These are phyloP conservation scores for Protomyces arabidopsidicola DNA, from an alignment of 1,139 yeast species.

Conservation along the genomic window DNA sequence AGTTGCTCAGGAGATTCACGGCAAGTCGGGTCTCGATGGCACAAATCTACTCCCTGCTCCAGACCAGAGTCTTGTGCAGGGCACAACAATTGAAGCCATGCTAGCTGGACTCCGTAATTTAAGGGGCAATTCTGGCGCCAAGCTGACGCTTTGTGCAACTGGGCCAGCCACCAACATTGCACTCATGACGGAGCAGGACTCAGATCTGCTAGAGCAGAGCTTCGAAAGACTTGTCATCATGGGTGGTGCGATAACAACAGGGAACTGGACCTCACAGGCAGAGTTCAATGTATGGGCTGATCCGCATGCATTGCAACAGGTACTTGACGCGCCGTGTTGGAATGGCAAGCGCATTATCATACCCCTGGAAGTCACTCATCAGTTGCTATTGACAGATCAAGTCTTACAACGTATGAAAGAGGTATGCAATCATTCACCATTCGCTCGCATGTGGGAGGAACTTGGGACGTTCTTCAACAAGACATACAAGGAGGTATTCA, in stretches of 20 bases:
- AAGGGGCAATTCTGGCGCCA: slow-evolving; percentile 35
- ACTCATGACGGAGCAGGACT: slow-evolving; percentile 49
- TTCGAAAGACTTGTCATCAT: slow-evolving; percentile 57
- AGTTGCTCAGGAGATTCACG: slow-evolving; percentile 65
- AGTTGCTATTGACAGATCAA: slow-evolving; percentile 54
- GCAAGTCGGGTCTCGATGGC: slow-evolving; percentile 71
- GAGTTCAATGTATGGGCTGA: slow-evolving; percentile 77
- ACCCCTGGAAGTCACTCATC: slow-evolving; percentile 70
- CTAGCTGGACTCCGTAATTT: slow-evolving; percentile 46
- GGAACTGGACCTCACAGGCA: slow-evolving; percentile 41
- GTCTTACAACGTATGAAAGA: slow-evolving; percentile 39
- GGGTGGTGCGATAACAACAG: slow-evolving; percentile 62
- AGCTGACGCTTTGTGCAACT: slow-evolving; percentile 57
- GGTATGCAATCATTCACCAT: background rate
- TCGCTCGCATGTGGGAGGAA: slow-evolving; percentile 55
- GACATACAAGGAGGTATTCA: slow-evolving; percentile 47
- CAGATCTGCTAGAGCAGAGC: slow-evolving; percentile 46
- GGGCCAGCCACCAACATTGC: slow-evolving; percentile 70
- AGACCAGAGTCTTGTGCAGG: background rate
- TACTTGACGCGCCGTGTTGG: slow-evolving; percentile 49
- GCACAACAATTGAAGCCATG: background rate
- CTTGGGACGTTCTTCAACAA: slow-evolving; percentile 54
- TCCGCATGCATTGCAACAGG: slow-evolving; percentile 63
- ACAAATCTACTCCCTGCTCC: slow-evolving; percentile 51
- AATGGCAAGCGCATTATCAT: slow-evolving; percentile 51